A percentile compares a stretch with the other conserved stretches of the same genome.
These are phyloP conservation scores for Margaritispora aquatica DNA, from an alignment of 495 filamentous ascomycete species.

Conservation along the genomic window DNA sequence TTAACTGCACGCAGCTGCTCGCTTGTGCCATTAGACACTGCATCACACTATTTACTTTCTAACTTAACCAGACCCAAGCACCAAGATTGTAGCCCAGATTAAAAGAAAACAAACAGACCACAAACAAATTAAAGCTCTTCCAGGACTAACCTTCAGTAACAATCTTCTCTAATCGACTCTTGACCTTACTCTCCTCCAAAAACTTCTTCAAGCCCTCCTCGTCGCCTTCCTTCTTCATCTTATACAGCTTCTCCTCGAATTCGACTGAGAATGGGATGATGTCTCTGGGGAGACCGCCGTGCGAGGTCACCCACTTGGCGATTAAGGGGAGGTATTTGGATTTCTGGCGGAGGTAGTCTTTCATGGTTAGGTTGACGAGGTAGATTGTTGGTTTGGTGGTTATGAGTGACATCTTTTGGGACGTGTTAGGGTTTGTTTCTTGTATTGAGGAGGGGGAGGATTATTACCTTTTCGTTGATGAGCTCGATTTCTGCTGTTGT, in stretches of 20 bases:
- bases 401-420: constrained; percentile 18
- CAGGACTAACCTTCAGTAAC: constrained; percentile 20
- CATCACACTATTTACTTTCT: too few species aligned
- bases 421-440: background rate
- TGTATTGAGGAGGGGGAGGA: background rate
- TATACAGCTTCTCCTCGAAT: constrained; percentile 25
- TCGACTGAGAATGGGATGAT: constrained; percentile 30
- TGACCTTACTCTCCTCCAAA: constrained; percentile 21
- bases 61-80: too few species aligned
- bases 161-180: constrained; percentile 26
- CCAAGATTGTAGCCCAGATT: background rate
- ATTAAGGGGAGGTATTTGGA: constrained; percentile 29
- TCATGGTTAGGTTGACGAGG: constrained; percentile 31
- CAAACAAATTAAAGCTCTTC: background rate
- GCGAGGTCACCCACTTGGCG: constrained; percentile 27
- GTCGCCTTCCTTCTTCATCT: constrained; percentile 5
- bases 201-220: constrained; percentile 5
- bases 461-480: constrained; percentile 28
- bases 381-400: constrained; percentile 31
- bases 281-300: constrained; percentile 24
- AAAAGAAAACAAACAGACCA: background rate
- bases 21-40: too few species aligned
- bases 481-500: constrained; percentile 26
- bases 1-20: too few species aligned
- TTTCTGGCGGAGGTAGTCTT: constrained; percentile 31